Conservation (phyloP, 371 early-diverging fungal genomes). For the Fennellomyces sp. region DNA sequence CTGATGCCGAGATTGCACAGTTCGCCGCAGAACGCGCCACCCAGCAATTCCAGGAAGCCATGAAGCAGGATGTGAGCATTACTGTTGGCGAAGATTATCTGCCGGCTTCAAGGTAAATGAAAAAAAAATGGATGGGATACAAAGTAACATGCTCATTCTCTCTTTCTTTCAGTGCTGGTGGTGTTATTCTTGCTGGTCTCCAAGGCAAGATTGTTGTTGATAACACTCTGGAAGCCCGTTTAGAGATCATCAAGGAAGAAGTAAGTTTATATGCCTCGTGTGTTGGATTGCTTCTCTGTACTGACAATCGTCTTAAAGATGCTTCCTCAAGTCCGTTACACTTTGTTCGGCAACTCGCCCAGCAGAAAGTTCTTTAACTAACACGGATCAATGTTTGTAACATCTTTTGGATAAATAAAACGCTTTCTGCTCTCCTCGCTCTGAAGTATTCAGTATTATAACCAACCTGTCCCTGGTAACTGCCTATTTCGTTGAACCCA, state of each 20-base stretch:
- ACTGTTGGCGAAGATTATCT: constrained; percentile 63
- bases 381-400: too few relatives aligned
- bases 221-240: constrained; percentile 91
- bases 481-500: too few relatives aligned
- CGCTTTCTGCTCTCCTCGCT: too few relatives aligned
- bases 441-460: too few relatives aligned
- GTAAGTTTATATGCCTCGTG: constrained; percentile 25
- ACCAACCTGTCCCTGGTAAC: too few relatives aligned
- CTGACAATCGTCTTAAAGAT: constrained; percentile 52
- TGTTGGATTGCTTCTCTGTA: neutral
- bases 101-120: constrained; percentile 41
- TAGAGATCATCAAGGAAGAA: constrained; percentile 78
- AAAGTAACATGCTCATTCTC: neutral
- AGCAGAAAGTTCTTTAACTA: constrained; percentile 93
- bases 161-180: constrained; percentile 75
- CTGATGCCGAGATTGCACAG: constrained; percentile 71
- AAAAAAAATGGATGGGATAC: neutral
- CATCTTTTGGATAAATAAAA: too few relatives aligned
- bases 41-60: constrained; percentile 62
- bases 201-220: constrained; percentile 81
- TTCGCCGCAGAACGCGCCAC: constrained; percentile 61
- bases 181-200: constrained; percentile 80
- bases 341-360: constrained; percentile 89
- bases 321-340: constrained; percentile 89
- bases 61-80: constrained; percentile 49